Evolutionary conservation across 768 basidiomycete genomes (phyloP).

Genomic region (Mrakia gelida): DNA sequence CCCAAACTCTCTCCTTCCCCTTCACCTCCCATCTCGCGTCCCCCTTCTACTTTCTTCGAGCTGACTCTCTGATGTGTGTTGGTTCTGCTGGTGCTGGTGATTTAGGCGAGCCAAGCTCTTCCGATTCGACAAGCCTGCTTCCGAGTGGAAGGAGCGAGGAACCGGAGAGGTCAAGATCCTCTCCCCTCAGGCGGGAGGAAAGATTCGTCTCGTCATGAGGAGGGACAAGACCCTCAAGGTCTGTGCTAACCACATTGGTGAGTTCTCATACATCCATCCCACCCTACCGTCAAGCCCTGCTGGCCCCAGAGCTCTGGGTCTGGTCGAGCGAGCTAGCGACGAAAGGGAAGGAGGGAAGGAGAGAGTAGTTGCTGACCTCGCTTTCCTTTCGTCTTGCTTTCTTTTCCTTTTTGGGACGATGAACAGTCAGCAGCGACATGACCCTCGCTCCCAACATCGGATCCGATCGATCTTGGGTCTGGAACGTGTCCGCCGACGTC

Average conservation of each 20-base stretch:
- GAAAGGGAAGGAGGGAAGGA: neutral
- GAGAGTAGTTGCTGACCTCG: neutral
- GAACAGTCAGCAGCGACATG: slow-evolving; percentile 79
- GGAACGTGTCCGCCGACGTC: slow-evolving; percentile 94
- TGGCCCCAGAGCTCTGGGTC: no score
- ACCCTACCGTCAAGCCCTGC: no score
- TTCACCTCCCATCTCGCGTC: neutral
- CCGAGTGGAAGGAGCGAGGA: slow-evolving; percentile 98
- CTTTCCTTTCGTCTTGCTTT: neutral
- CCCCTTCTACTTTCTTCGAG: neutral
- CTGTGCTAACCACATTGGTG: slow-evolving; percentile 95
- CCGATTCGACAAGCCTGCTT: slow-evolving; percentile 70
- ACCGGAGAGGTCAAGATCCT: slow-evolving; percentile 94
- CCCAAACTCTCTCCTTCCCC: neutral
- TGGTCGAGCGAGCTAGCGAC: no score
- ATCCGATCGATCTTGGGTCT: slow-evolving; percentile 98
- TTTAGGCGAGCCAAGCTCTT: slow-evolving; percentile 94
- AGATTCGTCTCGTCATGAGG: slow-evolving; percentile 95
- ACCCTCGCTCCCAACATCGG: slow-evolving; percentile 94
- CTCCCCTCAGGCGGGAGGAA: slow-evolving; percentile 71
- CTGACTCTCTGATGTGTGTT: neutral
- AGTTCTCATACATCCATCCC: slow-evolving; percentile 35
- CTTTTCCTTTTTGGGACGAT: neutral
- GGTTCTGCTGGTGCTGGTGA: neutral
- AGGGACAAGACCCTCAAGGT: slow-evolving; percentile 99